Evolutionary conservation across 2,329 filamentous ascomycete genomes (phyloP).

Genomic region (Trichoderma polysporum): DNA sequence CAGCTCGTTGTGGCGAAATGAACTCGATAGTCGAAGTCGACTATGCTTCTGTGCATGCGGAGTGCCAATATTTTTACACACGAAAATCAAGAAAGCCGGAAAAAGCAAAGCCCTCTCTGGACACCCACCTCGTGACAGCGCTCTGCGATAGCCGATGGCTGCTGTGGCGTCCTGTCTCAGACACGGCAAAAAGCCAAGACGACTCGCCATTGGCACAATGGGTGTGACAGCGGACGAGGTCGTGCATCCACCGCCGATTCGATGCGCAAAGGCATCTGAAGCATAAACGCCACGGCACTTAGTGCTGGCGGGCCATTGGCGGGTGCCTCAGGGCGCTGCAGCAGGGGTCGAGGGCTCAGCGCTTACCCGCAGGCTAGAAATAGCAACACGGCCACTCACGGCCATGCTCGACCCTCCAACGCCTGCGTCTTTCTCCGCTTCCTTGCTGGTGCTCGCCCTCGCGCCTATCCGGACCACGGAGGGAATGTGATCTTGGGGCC

Average conservation of each 20-base stretch:
- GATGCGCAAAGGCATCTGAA: not conserved
- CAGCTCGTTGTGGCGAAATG: not conserved
- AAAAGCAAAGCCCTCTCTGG: not conserved
- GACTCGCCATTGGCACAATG: constrained; percentile 3
- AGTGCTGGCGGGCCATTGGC: not conserved
- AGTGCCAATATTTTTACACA: not conserved
- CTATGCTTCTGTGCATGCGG: not conserved
- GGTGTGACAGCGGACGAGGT: constrained; percentile 4
- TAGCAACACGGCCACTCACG: constrained; percentile 18
- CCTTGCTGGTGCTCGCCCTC: not conserved
- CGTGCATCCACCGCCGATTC: not conserved
- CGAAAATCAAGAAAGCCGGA: too few relatives aligned
- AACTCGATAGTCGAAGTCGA: not conserved
- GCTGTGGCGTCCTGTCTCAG: not conserved
- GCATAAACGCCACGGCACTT: constrained; percentile 1
- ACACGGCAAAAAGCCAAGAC: not conserved
- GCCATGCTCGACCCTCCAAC: constrained; percentile 10
- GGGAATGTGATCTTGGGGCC: not conserved
- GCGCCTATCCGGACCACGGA: not conserved
- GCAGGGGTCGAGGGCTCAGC: constrained; percentile 15
- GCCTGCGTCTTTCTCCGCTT: not conserved
- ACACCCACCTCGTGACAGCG: constrained; percentile 11
- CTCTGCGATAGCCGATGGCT: not conserved
- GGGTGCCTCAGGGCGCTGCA: not conserved
- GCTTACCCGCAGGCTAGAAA: constrained; percentile 18